These are phyloP conservation scores for Ceratocystis alfenasii DNA, from an alignment of 2,329 filamentous ascomycete genomes.

Conservation along the genomic window DNA sequence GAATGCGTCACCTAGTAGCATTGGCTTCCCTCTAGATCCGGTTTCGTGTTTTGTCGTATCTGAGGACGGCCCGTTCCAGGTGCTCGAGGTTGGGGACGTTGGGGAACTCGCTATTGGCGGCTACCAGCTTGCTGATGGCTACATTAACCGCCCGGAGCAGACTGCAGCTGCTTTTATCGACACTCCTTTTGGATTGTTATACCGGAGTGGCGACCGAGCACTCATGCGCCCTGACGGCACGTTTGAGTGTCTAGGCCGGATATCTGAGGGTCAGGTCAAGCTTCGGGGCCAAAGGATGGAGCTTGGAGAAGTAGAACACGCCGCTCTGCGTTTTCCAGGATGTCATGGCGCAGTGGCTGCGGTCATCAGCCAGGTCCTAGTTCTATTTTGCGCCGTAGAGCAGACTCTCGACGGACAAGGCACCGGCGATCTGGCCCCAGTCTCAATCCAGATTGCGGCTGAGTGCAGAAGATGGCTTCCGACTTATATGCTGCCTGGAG, in stretches of 20 bases:
- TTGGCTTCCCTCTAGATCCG: constrained; percentile 67
- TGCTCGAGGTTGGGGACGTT: constrained; percentile 53
- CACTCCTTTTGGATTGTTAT: constrained; percentile 56
- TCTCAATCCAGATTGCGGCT: constrained; percentile 35
- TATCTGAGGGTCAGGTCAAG: constrained; percentile 73
- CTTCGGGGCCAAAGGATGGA: constrained; percentile 73
- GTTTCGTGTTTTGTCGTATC: constrained; percentile 64
- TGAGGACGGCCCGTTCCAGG: constrained; percentile 35
- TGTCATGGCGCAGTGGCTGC: constrained; percentile 56
- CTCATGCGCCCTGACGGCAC: constrained; percentile 53
- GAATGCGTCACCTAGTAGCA: constrained; percentile 49
- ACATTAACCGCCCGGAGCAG: constrained; percentile 69
- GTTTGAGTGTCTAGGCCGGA: constrained; percentile 73
- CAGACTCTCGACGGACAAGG: not conserved
- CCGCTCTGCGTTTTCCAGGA: constrained; percentile 46
- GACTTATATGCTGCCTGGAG: constrained; percentile 68
- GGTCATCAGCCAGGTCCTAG: constrained; percentile 55
- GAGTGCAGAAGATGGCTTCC: constrained; percentile 67
- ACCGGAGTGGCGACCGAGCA: constrained; percentile 78
- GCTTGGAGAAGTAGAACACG: constrained; percentile 66
- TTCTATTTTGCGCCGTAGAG: constrained; percentile 56
- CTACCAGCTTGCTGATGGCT: constrained; percentile 63
- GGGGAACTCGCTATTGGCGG: constrained; percentile 78
- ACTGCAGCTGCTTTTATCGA: constrained; percentile 60
- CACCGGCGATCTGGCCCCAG: not conserved